These are phyloP conservation scores for Mucor mucedo DNA, from an alignment of 371 early-diverging fungal species.

Conservation along the genomic window DNA sequence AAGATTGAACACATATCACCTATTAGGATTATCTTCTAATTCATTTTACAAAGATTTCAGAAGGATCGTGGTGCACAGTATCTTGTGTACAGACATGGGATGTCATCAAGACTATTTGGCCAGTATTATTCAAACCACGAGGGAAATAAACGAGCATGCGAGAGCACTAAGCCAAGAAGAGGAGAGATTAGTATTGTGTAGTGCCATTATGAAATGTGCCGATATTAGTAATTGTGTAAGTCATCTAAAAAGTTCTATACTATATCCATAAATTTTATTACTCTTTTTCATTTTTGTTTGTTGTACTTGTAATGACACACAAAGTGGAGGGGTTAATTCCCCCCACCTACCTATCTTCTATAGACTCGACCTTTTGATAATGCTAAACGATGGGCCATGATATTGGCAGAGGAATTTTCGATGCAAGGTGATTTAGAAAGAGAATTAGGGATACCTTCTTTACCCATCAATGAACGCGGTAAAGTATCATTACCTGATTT, in stretches of 20 bases:
- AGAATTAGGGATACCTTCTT: slow-evolving; percentile 59
- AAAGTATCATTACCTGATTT: slow-evolving; percentile 55
- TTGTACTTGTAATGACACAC: too few species aligned
- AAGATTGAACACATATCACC: too few species aligned
- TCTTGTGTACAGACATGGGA: slow-evolving; percentile 84
- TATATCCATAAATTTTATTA: too few species aligned
- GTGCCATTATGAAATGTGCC: slow-evolving; percentile 81
- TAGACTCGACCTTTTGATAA: slow-evolving; percentile 61
- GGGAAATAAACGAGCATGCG: background rate
- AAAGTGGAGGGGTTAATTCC: too few species aligned
- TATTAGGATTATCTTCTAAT: background rate
- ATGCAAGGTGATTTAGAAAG: slow-evolving; percentile 69
- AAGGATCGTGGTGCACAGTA: slow-evolving; percentile 66
- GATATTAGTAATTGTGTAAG: slow-evolving; percentile 78
- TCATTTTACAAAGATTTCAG: slow-evolving; percentile 58
- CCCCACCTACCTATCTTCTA: too few species aligned
- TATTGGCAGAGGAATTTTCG: slow-evolving; percentile 62
- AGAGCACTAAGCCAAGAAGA: background rate
- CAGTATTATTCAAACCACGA: slow-evolving; percentile 39
- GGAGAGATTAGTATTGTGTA: slow-evolving; percentile 55
- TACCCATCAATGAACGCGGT: slow-evolving; percentile 58
- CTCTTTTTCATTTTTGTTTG: too few species aligned
- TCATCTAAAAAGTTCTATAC: background rate
- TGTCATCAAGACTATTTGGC: slow-evolving; percentile 75
- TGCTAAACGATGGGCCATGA: slow-evolving; percentile 60